Evolutionary conservation across 768 basidiomycete species (phyloP).

Genomic region (Amanita subjunquillea): DNA sequence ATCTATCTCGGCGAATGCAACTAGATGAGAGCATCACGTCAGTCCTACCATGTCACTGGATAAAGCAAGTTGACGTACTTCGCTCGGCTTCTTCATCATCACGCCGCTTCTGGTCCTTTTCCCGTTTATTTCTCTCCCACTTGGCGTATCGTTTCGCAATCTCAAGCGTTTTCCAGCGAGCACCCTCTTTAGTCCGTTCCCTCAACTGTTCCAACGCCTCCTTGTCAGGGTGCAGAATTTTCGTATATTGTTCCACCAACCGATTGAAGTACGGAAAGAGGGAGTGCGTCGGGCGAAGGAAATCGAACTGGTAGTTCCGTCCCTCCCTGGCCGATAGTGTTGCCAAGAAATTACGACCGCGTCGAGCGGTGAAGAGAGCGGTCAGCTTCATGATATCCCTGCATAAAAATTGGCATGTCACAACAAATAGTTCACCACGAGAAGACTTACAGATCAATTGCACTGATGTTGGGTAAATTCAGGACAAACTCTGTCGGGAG

Average conservation of each 20-base stretch:
- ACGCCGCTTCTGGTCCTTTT: conserved; percentile 76
- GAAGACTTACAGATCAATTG: conserved; percentile 81
- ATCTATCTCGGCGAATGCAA: conserved; percentile 94
- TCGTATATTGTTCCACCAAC: conserved; percentile 92
- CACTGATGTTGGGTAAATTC: conserved; percentile 78
- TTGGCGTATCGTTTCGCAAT: conserved; percentile 70
- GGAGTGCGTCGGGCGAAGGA: conserved; percentile 90
- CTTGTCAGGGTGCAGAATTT: conserved; percentile 75
- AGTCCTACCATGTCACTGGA: conserved; percentile 1
- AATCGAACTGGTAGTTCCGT: conserved; percentile 96
- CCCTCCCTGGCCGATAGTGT: conserved; percentile 82
- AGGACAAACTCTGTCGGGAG: conserved; percentile 75
- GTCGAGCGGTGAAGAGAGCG: conserved; percentile 88
- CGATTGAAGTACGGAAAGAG: conserved; percentile 96
- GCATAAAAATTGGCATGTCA: not conserved
- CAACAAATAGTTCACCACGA: conserved; percentile 5
- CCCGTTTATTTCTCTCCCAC: conserved; percentile 79
- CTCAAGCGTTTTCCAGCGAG: conserved; percentile 73
- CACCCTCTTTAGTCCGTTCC: conserved; percentile 49
- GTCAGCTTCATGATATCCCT: conserved; percentile 96
- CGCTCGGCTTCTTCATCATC: conserved; percentile 91
- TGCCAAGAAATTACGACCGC: conserved; percentile 79
- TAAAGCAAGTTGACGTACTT: conserved; percentile 35
- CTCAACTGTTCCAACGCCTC: conserved; percentile 65
- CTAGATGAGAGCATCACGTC: conserved; percentile 22